Base-by-base conservation (phyloP, 2,329 filamentous ascomycete species). In the Pseudocercospora pini-densiflorae region DNA sequence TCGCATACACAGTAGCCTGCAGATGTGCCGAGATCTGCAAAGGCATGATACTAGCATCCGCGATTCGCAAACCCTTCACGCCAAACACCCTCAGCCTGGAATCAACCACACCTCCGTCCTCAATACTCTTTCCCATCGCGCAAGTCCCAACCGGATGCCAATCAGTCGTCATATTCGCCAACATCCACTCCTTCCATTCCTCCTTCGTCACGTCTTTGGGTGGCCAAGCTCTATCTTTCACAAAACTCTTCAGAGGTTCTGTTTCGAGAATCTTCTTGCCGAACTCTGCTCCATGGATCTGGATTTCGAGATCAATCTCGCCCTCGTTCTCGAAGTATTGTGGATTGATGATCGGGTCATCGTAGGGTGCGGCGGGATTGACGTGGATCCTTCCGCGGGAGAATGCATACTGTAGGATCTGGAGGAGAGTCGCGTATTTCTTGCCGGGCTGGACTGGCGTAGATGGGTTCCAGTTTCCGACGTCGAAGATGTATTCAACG, bases 51-150 rank as follows among this genome's bases (percentile, higher is more conserved):
- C 69, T 72, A 2, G 74, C 73, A 63, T 77, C 74, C 21, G 76
- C 67, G 19, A 76, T 67, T 9, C 74, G 65, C 60, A 76, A 61
- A 9, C 68, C 70, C 24, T 66, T 49, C 1, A 70, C 65, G 1
- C 74, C 75, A 36, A 72, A 70, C 1, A 77, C 74, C 5, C 62
- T 66, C 43, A 74, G 62, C 24, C 61, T 68, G 24, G 51, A 21
- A 61, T 76, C 72, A 10, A 75, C 72, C 1, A 76, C 75, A 2
- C 68, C 70, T 6, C 68, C 69, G n/a, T 60, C 59, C 21, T 68
- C 29, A n/a, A 60, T 43, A 61, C 59, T 33, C 62, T 40, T 77
- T 2, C 87, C 87, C 72, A 76, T 73, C 8, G 72, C 65, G 61
- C 71, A 74, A 16, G 73, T 73, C 19, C 73, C 73, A 12, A 67